These are phyloP conservation scores for Prunus mume DNA, from an alignment of 306 rosid genomes.

Conservation along the genomic window DNA sequence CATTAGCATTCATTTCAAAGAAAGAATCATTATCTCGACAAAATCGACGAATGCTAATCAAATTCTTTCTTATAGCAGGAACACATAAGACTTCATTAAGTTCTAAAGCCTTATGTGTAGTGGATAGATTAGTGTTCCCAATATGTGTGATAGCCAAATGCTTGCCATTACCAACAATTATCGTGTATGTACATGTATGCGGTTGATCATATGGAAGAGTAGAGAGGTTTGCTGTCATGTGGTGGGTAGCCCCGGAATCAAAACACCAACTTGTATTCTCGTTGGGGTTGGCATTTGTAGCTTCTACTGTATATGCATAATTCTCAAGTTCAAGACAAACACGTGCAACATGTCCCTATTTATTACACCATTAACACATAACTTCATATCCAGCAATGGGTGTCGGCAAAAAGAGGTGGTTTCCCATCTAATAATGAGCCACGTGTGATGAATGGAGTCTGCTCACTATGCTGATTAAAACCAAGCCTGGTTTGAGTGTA, in stretches of 20 bases:
- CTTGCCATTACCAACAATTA: neutral
- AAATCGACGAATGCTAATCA: neutral
- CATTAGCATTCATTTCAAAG: neutral
- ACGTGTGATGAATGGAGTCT: neutral
- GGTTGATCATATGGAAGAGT: neutral
- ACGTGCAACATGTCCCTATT: neutral
- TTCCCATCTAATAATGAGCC: neutral
- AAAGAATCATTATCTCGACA: neutral
- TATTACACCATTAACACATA: neutral
- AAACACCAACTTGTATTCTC: neutral
- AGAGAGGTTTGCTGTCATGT: too few relatives aligned
- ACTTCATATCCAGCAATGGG: neutral
- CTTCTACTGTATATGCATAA: neutral
- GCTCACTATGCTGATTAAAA: too few relatives aligned
- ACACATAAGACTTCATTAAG: neutral
- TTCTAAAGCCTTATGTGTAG: too few relatives aligned
- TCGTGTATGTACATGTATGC: too few relatives aligned
- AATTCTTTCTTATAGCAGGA: neutral
- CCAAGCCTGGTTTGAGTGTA: too few relatives aligned
- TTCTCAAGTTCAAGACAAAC: neutral
- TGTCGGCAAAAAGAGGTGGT: neutral
- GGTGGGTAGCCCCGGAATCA: neutral
- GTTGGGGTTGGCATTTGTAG: too few relatives aligned
- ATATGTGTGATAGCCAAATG: neutral
- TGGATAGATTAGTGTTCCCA: neutral